Evolutionary conservation across 1,284 basidiomycete species (phyloP).

Genomic region (Exobasidium rhododendri): DNA sequence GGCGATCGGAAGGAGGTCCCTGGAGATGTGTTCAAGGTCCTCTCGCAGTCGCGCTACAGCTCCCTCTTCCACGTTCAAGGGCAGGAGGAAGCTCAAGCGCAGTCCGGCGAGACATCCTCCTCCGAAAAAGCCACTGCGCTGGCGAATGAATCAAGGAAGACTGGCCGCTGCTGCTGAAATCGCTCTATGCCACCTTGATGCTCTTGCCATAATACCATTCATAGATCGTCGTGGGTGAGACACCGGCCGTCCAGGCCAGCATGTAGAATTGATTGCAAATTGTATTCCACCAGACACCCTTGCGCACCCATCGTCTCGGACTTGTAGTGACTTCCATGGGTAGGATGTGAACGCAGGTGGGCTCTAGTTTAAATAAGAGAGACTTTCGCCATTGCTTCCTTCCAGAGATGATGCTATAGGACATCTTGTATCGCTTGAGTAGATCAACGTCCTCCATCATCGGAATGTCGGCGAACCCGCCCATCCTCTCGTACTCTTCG

Average conservation of each 20-base stretch:
- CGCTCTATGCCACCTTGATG: neutral
- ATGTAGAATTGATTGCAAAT: constrained; percentile 6
- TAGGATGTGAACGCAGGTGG: neutral
- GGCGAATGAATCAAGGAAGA: too few relatives aligned
- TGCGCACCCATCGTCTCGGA: neutral
- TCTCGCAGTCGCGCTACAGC: too few relatives aligned
- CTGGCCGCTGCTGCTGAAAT: too few relatives aligned
- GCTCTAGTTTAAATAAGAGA: neutral
- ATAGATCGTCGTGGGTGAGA: constrained; percentile 2
- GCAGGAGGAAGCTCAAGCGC: constrained; percentile 3
- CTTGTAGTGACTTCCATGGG: neutral
- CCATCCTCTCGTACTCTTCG: neutral
- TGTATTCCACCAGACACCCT: constrained; percentile 8
- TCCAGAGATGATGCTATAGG: neutral
- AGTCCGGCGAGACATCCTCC: neutral
- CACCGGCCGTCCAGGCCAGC: constrained; percentile 2
- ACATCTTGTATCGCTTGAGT: neutral
- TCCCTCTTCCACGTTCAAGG: too few relatives aligned
- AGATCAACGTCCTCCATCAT: constrained; percentile 8
- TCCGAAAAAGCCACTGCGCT: too few relatives aligned
- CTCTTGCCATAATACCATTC: constrained; percentile 4
- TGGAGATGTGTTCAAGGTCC: too few relatives aligned
- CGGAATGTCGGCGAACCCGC: neutral
- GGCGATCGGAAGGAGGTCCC: too few relatives aligned
- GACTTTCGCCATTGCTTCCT: neutral